Base-by-base conservation (phyloP, 2,329 filamentous ascomycete species). In the Lecanicillium sp. region DNA sequence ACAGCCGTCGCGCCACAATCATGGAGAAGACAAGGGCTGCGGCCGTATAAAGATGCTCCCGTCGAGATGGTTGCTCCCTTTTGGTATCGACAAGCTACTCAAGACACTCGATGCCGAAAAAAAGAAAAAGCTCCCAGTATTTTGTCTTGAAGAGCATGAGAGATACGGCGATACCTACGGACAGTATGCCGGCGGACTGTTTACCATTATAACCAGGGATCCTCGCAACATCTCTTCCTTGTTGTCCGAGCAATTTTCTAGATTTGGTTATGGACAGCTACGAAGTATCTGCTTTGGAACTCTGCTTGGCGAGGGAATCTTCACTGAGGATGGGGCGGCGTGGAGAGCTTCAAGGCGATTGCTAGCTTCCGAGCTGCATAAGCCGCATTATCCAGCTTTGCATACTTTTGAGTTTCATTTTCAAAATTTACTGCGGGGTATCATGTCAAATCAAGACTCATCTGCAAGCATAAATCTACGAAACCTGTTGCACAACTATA, bases 71-170 rank as follows among this genome's bases (percentile, higher is more conserved):
- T 37, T 29, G 20, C 34, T 37, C 3, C 39, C 39, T 6, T 41
- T 41, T 16, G 39, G 39, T 15, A 11, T 41, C 5, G 39, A 34
- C 34, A 41, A 41, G 8, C 20, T 41, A 17, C 29, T 38, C 11
- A 33, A 38, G 28, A 28, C 11, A 12, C 30, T 33, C 9, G 20
- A 33, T 27, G 37, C 37, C 4, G 37, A 38, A 9, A 38, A 29
- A 20, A 29, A 28, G 3, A 20, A 9, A 8, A 18, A 30, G 13
- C 30, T 38, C 13, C 37, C 37, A 6, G 13, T 38, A 16, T 20
- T 38, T 6, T 33, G 29, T 22, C 37, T 38, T 9, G 37, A 38
- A 13, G 30, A 38, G 13, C 37, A 38, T 19, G 30, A 38, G 33
- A 28, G 8, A 9, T 15, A 33, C 16, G 37, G 37, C 12, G 37